Conservation (phyloP, 257 asterid genomes). For the Coffea eugenioides region DNA sequence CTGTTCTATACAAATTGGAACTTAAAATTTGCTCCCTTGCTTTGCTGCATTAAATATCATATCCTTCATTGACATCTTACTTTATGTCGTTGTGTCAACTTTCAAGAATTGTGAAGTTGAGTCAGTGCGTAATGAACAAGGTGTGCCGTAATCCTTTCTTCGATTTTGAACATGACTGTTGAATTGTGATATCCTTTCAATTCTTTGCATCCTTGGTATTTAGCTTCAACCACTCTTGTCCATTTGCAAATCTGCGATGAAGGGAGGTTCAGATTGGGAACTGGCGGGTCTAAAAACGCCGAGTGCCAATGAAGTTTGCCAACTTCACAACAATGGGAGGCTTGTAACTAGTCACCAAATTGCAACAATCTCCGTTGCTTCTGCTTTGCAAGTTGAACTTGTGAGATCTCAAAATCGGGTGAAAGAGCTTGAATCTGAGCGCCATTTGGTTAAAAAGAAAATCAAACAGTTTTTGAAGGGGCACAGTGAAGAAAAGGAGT, state of each 20-base stretch:
- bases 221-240: constrained; percentile 28
- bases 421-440: constrained; percentile 31
- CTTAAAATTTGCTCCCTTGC: not conserved
- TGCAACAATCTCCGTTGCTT: constrained; percentile 25
- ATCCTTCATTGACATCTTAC: not conserved
- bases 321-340: constrained; percentile 11
- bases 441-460: constrained; percentile 18
- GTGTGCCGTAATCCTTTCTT: not conserved
- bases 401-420: constrained; percentile 20
- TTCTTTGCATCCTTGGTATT: not conserved
- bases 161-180: not conserved
- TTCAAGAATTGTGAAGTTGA: not conserved
- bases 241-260: constrained; percentile 24
- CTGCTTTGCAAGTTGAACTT: constrained; percentile 26
- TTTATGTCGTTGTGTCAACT: not conserved
- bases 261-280: constrained; percentile 53
- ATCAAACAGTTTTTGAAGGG: constrained; percentile 25
- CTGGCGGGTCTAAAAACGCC: constrained; percentile 15
- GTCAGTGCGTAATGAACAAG: not conserved
- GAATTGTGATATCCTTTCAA: not conserved
- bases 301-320: constrained; percentile 10
- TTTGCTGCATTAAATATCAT: not conserved
- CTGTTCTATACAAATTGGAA: not conserved
- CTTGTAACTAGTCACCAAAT: constrained; percentile 4
- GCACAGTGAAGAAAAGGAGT: constrained; percentile 32